These are phyloP conservation scores for Myxozyma mucilagina DNA, from an alignment of 805 yeast species.

Conservation along the genomic window DNA sequence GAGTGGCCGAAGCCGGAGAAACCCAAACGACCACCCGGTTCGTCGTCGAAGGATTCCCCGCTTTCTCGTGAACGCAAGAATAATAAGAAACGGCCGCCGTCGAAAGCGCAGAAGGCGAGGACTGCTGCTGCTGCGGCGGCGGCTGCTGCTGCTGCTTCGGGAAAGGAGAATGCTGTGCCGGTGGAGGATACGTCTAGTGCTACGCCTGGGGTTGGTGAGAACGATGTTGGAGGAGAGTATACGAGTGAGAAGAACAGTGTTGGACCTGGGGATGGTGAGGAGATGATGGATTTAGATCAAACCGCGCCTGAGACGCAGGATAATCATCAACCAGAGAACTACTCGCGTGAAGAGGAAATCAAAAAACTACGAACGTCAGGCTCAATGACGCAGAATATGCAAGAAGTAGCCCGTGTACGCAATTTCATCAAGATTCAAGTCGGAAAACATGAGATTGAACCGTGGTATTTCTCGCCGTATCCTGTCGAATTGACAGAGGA, in stretches of 20 bases:
- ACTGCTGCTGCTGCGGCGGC: too few relatives aligned
- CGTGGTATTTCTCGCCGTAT: constrained; percentile 98
- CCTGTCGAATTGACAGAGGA: constrained; percentile 93
- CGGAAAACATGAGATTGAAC: constrained; percentile 91
- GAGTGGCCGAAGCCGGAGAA: constrained; percentile 65
- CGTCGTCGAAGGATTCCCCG: constrained; percentile 21
- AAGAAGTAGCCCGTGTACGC: constrained; percentile 86
- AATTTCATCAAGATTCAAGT: constrained; percentile 75
- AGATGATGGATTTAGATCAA: constrained; percentile 81
- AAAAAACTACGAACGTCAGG: constrained; percentile 92
- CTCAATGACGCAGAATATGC: constrained; percentile 89
- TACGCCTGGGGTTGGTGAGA: constrained; percentile 1
- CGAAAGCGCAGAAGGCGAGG: constrained; percentile 3
- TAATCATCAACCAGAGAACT: constrained; percentile 54
- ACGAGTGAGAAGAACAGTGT: not conserved
- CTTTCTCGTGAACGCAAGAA: constrained; percentile 23
- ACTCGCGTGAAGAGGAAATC: constrained; percentile 87
- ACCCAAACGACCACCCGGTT: constrained; percentile 47
- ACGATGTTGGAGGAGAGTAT: too few relatives aligned
- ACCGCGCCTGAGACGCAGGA: constrained; percentile 75
- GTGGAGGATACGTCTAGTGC: constrained; percentile 5
- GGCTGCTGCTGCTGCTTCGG: constrained; percentile 46
- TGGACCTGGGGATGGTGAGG: constrained; percentile 44
- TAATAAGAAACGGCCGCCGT: constrained; percentile 16
- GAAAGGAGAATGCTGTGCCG: constrained; percentile 35